Evolutionary conservation across 371 early-diverging fungal genomes (phyloP), one percentile per base, ranked within the genome.

Genomic region (Mortierella sp.): DNA sequence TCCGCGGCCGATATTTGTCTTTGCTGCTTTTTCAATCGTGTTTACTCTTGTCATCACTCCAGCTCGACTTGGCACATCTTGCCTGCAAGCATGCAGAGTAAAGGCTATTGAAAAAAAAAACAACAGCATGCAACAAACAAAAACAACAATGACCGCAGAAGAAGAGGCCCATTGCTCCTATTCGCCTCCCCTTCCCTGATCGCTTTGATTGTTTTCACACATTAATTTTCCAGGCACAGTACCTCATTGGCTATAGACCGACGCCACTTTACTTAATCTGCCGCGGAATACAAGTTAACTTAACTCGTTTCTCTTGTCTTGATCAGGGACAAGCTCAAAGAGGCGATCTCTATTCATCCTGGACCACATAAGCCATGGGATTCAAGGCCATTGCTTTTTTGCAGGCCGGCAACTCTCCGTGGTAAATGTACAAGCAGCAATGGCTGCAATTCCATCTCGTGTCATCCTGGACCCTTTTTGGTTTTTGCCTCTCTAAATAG

Each of bases 371-470:
- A 24, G 37, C 24, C 67, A 67, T 46, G 34, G 19, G 21, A 61
- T 28, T 28, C 34, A 13, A 37, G 8, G 37, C 34, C 21, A 37
- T 37, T 40, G 43, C 43, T 37, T 40, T 10, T 21, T 21, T 21
- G 11, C n/a, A 67, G 1, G 19, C 67, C 21, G 43, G 24, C 40
- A 67, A 37, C 24, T 67, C 67, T 37, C 24, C 24, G 76, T 64
- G 69, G 76, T 48, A 37, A 76, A 24, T n/a, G 19, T 40, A 28
- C 26, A 70, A 57, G 64, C 24, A 54, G 50, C 24, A n/a, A 24
- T n/a, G 0, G n/a, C 19, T n/a, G n/a, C n/a, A 57, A 72, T 82
- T 82, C 78, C 75, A 82, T 72, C 75, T 75, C 82, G 75, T 82
- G 73, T 77, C 75, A 48, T 44, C 54, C 72, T 43, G 37, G 72